These are phyloP conservation scores for Gossypium raimondii DNA, from an alignment of 345 rosid species.

Conservation along the genomic window DNA sequence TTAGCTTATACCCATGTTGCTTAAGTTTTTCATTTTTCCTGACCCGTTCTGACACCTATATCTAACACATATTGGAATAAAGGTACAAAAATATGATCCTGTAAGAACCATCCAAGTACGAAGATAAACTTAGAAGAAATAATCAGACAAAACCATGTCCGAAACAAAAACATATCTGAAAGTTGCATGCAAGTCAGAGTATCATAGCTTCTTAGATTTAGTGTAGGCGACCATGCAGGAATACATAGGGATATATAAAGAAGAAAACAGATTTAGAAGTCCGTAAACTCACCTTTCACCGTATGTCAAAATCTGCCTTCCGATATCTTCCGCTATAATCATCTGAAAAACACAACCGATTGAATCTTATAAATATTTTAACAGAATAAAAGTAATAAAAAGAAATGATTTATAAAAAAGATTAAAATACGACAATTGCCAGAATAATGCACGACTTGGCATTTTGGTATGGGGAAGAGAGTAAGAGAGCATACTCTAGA, in stretches of 20 bases:
- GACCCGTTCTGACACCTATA: background rate
- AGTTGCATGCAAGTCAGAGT: background rate
- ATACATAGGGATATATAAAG: background rate
- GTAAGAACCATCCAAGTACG: background rate
- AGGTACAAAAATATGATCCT: background rate
- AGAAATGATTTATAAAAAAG: background rate
- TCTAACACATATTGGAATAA: background rate
- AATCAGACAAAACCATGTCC: background rate
- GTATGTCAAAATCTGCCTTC: slow-evolving; percentile 65
- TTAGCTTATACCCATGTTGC: background rate
- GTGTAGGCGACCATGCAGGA: background rate
- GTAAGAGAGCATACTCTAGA: slow-evolving; percentile 49
- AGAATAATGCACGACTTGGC: background rate
- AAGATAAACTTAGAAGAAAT: background rate
- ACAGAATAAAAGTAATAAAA: background rate
- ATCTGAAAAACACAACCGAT: slow-evolving; percentile 25
- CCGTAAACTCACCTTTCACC: slow-evolving; percentile 59
- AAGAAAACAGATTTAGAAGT: background rate
- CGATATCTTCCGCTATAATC: slow-evolving; percentile 60
- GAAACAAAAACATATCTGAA: background rate
- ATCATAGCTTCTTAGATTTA: background rate
- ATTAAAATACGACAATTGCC: background rate
- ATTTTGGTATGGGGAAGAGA: background rate
- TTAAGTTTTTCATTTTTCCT: background rate
- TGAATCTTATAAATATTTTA: background rate